Conservation (phyloP, 768 basidiomycete genomes). For the Polyporus arcularius region DNA sequence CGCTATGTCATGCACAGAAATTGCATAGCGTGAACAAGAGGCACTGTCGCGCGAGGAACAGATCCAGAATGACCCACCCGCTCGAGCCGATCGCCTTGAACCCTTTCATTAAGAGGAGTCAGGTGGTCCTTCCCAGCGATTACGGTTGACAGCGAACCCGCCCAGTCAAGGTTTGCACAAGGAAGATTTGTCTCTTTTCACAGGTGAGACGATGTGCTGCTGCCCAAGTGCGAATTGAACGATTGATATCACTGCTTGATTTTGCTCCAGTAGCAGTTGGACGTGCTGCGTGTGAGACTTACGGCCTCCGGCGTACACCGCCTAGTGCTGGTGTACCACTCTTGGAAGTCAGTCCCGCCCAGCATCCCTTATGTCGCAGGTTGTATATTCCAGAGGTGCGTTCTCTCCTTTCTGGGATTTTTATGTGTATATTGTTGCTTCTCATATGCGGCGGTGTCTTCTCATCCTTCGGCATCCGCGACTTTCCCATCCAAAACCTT, state of each 20-base stretch:
- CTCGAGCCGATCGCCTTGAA: neutral
- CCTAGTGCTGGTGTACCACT: neutral
- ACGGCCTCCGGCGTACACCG: neutral
- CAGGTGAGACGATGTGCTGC: neutral
- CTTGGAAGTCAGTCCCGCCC: neutral
- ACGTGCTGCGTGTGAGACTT: neutral
- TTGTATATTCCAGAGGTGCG: neutral
- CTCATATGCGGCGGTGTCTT: neutral
- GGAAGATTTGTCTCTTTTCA: neutral
- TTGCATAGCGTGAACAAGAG: neutral
- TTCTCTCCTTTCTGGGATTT: neutral
- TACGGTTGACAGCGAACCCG: neutral
- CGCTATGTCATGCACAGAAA: neutral
- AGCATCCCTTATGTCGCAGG: neutral
- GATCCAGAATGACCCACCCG: neutral
- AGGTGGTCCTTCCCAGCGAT: neutral
- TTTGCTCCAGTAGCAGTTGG: neutral
- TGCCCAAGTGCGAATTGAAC: neutral
- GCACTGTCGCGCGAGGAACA: neutral
- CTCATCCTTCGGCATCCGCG: neutral
- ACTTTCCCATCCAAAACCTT: no score
- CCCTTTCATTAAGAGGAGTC: neutral
- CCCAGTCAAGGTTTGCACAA: neutral
- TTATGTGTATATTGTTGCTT: neutral
- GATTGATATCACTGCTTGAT: neutral